Evolutionary conservation across 495 filamentous ascomycete species (phyloP).

Genomic region (Chaetomidium leptoderma): DNA sequence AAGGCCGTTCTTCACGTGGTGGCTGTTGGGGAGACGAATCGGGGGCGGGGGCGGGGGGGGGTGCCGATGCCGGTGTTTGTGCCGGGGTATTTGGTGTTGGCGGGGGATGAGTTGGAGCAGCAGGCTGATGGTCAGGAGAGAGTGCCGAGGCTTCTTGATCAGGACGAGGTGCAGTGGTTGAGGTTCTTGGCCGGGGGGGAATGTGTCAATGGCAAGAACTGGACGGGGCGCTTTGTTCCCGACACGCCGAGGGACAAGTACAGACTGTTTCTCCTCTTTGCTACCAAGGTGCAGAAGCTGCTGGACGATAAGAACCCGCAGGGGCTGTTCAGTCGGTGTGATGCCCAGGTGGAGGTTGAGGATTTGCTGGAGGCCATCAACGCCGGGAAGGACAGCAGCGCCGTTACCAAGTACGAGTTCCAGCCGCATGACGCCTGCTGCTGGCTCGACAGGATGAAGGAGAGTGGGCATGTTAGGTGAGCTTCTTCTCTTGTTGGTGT

Average conservation of each 20-base stretch:
- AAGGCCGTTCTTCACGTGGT: not conserved
- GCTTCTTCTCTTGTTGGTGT: not conserved
- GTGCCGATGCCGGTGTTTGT: too few species aligned
- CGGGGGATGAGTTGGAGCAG: conserved; percentile 12
- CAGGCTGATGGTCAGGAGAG: not conserved
- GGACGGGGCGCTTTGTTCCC: conserved; percentile 7
- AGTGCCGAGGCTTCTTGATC: conserved; percentile 7
- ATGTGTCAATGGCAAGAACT: conserved; percentile 22
- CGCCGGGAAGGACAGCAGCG: conserved; percentile 12
- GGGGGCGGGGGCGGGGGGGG: not conserved
- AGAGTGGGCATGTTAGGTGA: conserved; percentile 18
- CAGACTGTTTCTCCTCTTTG: conserved; percentile 29
- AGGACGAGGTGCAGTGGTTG: conserved; percentile 25
- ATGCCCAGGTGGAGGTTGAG: conserved; percentile 23
- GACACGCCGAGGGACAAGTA: conserved; percentile 19
- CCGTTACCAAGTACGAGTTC: conserved; percentile 23
- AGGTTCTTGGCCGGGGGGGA: conserved; percentile 18
- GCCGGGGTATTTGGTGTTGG: conserved; percentile 1
- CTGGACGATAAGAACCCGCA: conserved; percentile 25
- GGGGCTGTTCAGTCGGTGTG: conserved; percentile 16
- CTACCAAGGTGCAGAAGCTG: conserved; percentile 26
- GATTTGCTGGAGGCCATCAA: conserved; percentile 28
- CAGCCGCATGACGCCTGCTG: conserved; percentile 26
- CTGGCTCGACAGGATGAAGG: conserved; percentile 26
- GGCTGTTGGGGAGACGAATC: not conserved